Evolutionary conservation across 805 yeast species (phyloP), one percentile per base, ranked within the genome.

Genomic region (Lachancea fermentati): DNA sequence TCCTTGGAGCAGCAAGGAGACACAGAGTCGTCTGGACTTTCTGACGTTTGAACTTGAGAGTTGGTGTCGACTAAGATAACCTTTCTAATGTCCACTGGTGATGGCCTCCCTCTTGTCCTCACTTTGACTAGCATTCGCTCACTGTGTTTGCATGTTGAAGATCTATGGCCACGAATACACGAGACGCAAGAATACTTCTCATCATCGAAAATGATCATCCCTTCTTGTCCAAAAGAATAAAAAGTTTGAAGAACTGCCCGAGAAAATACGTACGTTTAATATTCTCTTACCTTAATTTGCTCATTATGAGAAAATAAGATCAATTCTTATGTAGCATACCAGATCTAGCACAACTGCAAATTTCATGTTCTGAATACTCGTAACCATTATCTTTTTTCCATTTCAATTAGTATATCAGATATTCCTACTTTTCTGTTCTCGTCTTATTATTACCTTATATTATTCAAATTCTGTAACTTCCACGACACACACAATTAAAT

Each of bases 91-190:
- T 72, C 78, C 31, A 51, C 17, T 7, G 78, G 71, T 19, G 75
- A 69, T 0, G 96, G 97, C 34, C 97, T 66, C 1, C 97, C 98
- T 44, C 95, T 75, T n/a, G 85, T 76, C 19, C 96, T 72, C 9
- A 91, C 96, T 52, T 87, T 85, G 9, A 89, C 79, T 30, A 91
- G 67, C 17, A 93, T 86, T 34, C 96, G 71, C 38, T 75, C 69
- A 22, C 83, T 76, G 62, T 91, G 98, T 39, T 76, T 76, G 61
- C 98, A 91, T 41, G 81, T 78, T 1, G 91, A 79, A 1, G 96
- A 85, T 30, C 98, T 66, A 56, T 91, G 98, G 13, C 97, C 97
- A 32, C 96, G 69, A 17, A 93, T 86, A 57, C 98, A 91, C 54
- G 81, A 81, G 40, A 76, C 75, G 62, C 96, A 87, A 3, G 95